These are phyloP conservation scores for Phyllosticta capitalensis DNA, from an alignment of 2,329 filamentous ascomycete genomes.

Conservation along the genomic window DNA sequence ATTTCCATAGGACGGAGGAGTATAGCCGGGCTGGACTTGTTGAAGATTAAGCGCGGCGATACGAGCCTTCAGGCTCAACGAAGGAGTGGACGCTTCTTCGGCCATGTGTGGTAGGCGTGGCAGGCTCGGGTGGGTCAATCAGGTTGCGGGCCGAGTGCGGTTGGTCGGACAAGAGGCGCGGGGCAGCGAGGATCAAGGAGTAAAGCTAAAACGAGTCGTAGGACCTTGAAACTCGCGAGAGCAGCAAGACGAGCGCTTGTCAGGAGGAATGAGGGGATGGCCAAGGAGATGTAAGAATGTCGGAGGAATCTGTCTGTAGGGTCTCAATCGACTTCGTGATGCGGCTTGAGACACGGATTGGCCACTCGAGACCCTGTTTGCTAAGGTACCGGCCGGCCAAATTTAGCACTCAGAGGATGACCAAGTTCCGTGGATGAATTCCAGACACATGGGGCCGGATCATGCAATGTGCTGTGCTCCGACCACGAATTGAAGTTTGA, in stretches of 20 bases:
- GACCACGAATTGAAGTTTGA: background rate
- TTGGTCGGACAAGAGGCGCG: constrained; percentile 31
- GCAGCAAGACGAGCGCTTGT: background rate
- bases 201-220: background rate
- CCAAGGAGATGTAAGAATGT: background rate
- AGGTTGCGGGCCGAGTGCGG: constrained; percentile 11
- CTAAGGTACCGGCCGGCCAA: background rate
- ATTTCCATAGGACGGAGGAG: constrained; percentile 27
- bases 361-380: background rate
- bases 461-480: background rate
- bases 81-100: constrained; percentile 13
- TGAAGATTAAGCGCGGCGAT: constrained; percentile 40
- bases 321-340: background rate
- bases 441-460: background rate
- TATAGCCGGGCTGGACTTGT: constrained; percentile 30
- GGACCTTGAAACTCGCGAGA: background rate
- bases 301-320: background rate
- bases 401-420: background rate
- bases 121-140: background rate
- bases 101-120: constrained; percentile 17
- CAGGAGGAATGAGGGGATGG: background rate
- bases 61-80: constrained; percentile 33
- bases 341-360: background rate
- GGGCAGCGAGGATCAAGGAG: background rate
- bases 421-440: background rate